phyloP scores from a whole-genome alignment of 495 filamentous ascomycete genomes.

The Hyaloscypha bicolor region DNA sequence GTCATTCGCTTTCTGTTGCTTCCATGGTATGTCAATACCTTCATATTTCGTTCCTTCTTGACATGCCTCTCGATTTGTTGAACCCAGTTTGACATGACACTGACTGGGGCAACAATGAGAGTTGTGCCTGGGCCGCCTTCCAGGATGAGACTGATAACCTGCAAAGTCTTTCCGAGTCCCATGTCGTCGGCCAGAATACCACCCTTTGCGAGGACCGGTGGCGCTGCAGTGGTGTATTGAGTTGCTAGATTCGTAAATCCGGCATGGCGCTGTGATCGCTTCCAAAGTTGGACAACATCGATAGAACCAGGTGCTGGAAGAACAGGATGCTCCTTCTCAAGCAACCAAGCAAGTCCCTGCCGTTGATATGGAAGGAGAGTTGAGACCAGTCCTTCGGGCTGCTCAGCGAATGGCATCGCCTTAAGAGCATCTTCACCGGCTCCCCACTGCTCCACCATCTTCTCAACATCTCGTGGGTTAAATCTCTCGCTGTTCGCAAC shows the following conservation, averaged over 20 bases:
- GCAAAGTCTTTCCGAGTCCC: slow-evolving; percentile 92
- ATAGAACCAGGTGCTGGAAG: slow-evolving; percentile 63
- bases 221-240: slow-evolving; percentile 59
- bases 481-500: slow-evolving; percentile 69
- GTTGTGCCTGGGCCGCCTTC: slow-evolving; percentile 62
- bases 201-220: slow-evolving; percentile 70
- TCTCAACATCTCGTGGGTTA: slow-evolving; percentile 66
- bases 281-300: slow-evolving; percentile 83
- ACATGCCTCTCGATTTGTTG: slow-evolving; percentile 80
- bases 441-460: slow-evolving; percentile 70
- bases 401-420: slow-evolving; percentile 72
- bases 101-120: slow-evolving; percentile 80
- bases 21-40: slow-evolving; percentile 78
- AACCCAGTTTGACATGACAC: slow-evolving; percentile 93
- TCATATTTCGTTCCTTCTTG: slow-evolving; percentile 56
- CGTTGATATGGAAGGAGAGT: slow-evolving; percentile 81
- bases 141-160: slow-evolving; percentile 81
- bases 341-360: slow-evolving; percentile 82
- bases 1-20: slow-evolving; percentile 56
- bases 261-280: slow-evolving; percentile 47
- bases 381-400: slow-evolving; percentile 64
- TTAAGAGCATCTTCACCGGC: slow-evolving; percentile 67
- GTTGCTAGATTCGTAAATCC: slow-evolving; percentile 77
- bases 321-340: slow-evolving; percentile 69
- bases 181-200: slow-evolving; percentile 93